phyloP scores from a whole-genome alignment of 768 basidiomycete genomes.

The Mrakia frigida region DNA sequence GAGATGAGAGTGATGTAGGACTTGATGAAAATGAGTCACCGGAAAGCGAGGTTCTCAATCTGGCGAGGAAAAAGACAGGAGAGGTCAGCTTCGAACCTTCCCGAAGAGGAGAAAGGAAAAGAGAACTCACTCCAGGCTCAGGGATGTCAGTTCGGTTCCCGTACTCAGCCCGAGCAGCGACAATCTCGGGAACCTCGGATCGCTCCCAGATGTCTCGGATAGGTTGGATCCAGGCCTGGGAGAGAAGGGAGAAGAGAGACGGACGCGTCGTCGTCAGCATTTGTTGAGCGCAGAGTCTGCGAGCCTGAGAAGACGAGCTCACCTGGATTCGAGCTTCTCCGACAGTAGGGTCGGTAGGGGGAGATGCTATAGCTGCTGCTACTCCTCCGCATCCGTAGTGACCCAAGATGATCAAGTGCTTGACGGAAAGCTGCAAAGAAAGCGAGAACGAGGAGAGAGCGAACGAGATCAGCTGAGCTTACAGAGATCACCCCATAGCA shows the following conservation, averaged over 20 bases:
- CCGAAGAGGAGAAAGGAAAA: neutral
- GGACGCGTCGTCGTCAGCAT: no score
- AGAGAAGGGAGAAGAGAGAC: no score
- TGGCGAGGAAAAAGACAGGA: neutral
- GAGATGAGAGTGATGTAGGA: no score
- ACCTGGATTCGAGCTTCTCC: conserved; percentile 4
- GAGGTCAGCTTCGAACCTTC: no score
- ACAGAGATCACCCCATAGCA: neutral
- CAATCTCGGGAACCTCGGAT: neutral
- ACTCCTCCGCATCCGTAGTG: conserved; percentile 15
- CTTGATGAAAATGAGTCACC: neutral
- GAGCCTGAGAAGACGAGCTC: no score
- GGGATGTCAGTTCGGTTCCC: neutral
- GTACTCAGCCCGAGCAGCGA: neutral
- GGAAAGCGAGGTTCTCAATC: neutral
- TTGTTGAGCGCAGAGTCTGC: no score
- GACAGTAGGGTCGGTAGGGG: neutral
- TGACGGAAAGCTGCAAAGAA: neutral
- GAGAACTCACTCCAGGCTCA: neutral
- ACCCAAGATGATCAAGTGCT: conserved; percentile 7
- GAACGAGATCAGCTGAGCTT: neutral
- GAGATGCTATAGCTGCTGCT: neutral
- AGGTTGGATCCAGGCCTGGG: neutral
- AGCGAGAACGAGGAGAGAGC: neutral
- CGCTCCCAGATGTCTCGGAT: conserved; percentile 1